These are phyloP conservation scores for Hypoxylon cercidicola DNA, from an alignment of 495 filamentous ascomycete genomes.

Conservation along the genomic window DNA sequence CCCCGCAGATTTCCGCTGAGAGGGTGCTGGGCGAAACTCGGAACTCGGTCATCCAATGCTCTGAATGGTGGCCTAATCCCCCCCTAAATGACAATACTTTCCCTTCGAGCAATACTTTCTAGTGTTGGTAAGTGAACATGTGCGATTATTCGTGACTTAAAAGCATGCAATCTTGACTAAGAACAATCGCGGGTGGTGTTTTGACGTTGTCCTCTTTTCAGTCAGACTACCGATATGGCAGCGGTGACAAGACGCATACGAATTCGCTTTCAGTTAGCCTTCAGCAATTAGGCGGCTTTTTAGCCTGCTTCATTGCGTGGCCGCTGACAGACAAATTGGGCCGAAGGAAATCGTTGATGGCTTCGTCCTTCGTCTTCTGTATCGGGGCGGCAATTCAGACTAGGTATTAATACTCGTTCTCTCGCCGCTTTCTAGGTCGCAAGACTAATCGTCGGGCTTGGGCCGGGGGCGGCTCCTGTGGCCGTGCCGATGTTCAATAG, in stretches of 20 bases:
- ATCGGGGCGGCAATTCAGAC: slow-evolving; percentile 53
- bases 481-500: slow-evolving; percentile 65
- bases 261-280: slow-evolving; percentile 43
- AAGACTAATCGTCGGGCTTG: slow-evolving; percentile 64
- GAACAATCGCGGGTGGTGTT: slow-evolving; percentile 48
- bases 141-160: background rate
- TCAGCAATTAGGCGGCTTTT: slow-evolving; percentile 47
- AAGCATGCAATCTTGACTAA: background rate
- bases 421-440: slow-evolving; percentile 52
- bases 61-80: slow-evolving; percentile 8
- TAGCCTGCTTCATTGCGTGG: slow-evolving; percentile 53
- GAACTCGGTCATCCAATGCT: slow-evolving; percentile 10
- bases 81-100: slow-evolving; percentile 8
- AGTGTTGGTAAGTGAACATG: slow-evolving; percentile 39
- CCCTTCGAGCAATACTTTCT: slow-evolving; percentile 56
- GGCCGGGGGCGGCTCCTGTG: slow-evolving; percentile 63
- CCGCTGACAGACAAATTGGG: slow-evolving; percentile 52
- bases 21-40: slow-evolving; percentile 14
- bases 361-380: slow-evolving; percentile 51
- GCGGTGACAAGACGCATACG: slow-evolving; percentile 31
- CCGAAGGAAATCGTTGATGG: slow-evolving; percentile 50
- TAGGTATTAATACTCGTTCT: slow-evolving; percentile 47
- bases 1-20: slow-evolving; percentile 18
- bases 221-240: slow-evolving; percentile 47
- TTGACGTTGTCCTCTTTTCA: slow-evolving; percentile 46